These are phyloP conservation scores for Santalum album DNA, from an alignment of 164 flowering plant genomes.

Conservation along the genomic window DNA sequence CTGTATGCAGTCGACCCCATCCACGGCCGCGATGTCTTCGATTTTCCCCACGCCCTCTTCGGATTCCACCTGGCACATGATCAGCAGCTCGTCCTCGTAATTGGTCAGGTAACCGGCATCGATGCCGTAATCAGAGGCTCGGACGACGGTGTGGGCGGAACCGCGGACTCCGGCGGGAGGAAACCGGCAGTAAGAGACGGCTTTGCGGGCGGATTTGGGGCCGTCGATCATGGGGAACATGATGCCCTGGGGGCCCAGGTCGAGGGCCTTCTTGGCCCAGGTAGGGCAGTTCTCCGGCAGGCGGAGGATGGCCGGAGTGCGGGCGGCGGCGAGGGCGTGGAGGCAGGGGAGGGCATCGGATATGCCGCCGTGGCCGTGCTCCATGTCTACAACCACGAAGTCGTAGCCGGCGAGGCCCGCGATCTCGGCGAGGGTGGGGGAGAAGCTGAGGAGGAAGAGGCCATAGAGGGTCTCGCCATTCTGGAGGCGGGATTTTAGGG, in stretches of 20 bases:
- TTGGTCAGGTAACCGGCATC: conserved; percentile 60
- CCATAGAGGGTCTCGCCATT: conserved; percentile 79
- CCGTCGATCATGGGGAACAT: conserved; percentile 91
- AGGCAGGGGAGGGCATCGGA: conserved; percentile 62
- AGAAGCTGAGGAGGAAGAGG: conserved; percentile 73
- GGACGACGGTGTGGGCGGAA: conserved; percentile 70
- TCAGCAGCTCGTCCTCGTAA: conserved; percentile 62
- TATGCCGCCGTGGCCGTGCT: conserved; percentile 83
- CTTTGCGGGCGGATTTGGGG: conserved; percentile 43
- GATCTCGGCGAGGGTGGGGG: conserved; percentile 84
- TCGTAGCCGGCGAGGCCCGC: conserved; percentile 85
- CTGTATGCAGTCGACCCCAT: conserved; percentile 85
- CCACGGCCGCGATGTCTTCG: conserved; percentile 73
- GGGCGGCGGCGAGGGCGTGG: conserved; percentile 60
- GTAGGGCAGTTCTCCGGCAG: conserved; percentile 56
- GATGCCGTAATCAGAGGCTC: conserved; percentile 75
- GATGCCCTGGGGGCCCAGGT: conserved; percentile 86
- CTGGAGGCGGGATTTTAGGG: conserved; percentile 69
- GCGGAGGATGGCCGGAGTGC: conserved; percentile 63
- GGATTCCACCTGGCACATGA: conserved; percentile 86
- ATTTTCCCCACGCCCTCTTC: conserved; percentile 52
- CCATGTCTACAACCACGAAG: conserved; percentile 85
- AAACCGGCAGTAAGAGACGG: conserved; percentile 72
- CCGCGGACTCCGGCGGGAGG: conserved; percentile 88
- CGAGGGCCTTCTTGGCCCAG: conserved; percentile 92